Percentiles rank a stretch among this genome's conserved stretches.
Conservation (phyloP, 495 filamentous ascomycete species). For the Parathielavia appendiculata region DNA sequence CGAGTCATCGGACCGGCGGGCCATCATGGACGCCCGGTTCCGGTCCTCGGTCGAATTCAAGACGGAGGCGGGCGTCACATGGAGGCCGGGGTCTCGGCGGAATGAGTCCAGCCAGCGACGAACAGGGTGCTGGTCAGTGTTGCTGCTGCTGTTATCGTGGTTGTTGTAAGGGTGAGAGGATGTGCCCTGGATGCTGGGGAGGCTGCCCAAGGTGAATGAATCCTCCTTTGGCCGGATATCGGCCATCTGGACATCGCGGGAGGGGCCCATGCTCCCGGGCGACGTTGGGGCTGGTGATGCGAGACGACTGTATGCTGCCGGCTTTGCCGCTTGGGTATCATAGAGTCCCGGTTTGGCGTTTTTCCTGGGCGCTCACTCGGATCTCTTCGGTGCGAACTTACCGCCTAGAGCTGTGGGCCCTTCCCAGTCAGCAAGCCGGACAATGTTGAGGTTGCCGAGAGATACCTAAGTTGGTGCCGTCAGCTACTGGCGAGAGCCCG, state of each 20-base stretch:
- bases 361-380: not conserved
- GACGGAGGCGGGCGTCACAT: conserved; percentile 53
- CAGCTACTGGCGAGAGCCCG: too few species aligned
- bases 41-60: conserved; percentile 34
- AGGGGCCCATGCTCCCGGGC: conserved; percentile 8
- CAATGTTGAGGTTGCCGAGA: too few species aligned
- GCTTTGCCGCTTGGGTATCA: too few species aligned
- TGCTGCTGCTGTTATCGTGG: not conserved
- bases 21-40: not conserved
- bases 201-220: conserved; percentile 36
- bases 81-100: conserved; percentile 66
- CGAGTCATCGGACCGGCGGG: not conserved
- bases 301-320: too few species aligned
- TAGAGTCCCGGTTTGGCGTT: not conserved
- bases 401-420: too few species aligned
- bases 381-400: not conserved
- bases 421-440: too few species aligned
- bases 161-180: conserved; percentile 32
- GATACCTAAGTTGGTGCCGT: too few species aligned
- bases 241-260: conserved; percentile 23
- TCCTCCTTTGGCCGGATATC: conserved; percentile 26
- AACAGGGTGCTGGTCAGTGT: conserved; percentile 19
- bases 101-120: conserved; percentile 69
- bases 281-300: not conserved
- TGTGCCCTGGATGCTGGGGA: conserved; percentile 36